A percentile compares a stretch with the other conserved stretches of the same genome.
These are phyloP conservation scores for Sporothrix inflata DNA, from an alignment of 2,329 filamentous ascomycete genomes.

Conservation along the genomic window DNA sequence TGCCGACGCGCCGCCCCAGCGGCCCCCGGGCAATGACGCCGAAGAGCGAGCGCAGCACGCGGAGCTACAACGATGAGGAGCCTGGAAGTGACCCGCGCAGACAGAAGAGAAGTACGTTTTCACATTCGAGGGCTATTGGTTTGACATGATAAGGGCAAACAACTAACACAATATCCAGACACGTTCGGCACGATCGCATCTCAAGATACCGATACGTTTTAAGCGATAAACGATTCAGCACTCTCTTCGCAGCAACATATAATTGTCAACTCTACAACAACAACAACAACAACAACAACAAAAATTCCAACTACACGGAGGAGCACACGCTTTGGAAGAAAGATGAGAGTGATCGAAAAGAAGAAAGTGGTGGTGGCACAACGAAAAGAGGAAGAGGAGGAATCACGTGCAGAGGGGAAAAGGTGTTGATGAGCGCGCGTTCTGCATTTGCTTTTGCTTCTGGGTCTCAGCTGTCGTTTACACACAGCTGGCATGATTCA, in stretches of 20 bases:
- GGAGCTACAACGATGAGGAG: constrained; percentile 49
- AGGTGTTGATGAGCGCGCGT: not conserved
- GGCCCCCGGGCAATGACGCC: constrained; percentile 66
- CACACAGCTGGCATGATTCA: not conserved
- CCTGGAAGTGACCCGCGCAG: constrained; percentile 51
- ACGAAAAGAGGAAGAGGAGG: constrained; percentile 6
- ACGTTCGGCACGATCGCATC: constrained; percentile 58
- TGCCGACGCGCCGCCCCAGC: constrained; percentile 58
- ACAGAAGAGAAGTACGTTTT: constrained; percentile 58
- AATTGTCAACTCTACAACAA: not conserved
- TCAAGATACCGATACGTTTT: constrained; percentile 60
- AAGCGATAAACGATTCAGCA: not conserved
- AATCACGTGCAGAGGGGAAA: not conserved
- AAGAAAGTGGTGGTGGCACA: not conserved
- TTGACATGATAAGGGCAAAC: constrained; percentile 27
- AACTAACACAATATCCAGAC: constrained; percentile 42
- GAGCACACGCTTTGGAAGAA: not conserved
- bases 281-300: not conserved
- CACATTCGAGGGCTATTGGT: too few relatives aligned
- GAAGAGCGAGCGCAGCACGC: constrained; percentile 47
- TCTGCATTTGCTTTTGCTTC: constrained; percentile 1
- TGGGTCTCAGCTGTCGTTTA: not conserved
- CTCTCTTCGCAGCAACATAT: not conserved
- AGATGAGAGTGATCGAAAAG: not conserved
- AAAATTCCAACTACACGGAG: not conserved